Evolutionary conservation across 371 early-diverging fungal species (phyloP), one percentile per base, ranked within the genome.

Genomic region (Coemansia sp.): DNA sequence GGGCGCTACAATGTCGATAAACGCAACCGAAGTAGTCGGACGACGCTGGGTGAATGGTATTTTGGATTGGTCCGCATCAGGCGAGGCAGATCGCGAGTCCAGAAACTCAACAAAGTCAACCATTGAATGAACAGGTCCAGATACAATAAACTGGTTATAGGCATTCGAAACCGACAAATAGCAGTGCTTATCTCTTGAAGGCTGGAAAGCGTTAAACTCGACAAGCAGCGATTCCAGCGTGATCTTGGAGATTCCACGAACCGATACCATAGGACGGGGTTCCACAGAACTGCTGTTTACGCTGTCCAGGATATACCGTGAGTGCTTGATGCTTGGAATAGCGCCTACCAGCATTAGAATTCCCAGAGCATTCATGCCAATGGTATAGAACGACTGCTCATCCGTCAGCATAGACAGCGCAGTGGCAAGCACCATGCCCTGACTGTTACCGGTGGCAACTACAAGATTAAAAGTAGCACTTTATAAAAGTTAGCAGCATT

Each of bases 371-470:
- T 92, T 92, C 71, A 86, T 85, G 32, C 92, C 83, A 73, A 93
- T 90, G 55, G 68, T 71, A 39, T 86, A 65, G 71, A 94, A 94
- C 11, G 90, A 89, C 66, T 90, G 87, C 58, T 91, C 90, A 21
- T 92, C 89, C n/a, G 86, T 80, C 26, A 95, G 90, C 4, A 89
- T 75, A n/a, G 95, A 84, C 67, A 96, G 86, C 32, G 88, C 94
- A 12, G 89, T 89, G 12, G 97, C 92, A 12, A 92, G 85, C 65
- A 92, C 88, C 41, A 94, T 87, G 61, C 97, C 97, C 81, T 96
- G 97, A 69, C 91, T 90, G 78, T 96, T 95, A 69, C 95, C 97
- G 91, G 84, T 81, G 23, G 82, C 58, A 12, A 83, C 84, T 71
- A 64, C 32, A 58, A 9, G 17, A 23, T 19, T 36, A 29, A 29